Evolutionary conservation across 202 grass and related monocot genomes (phyloP), one percentile per base, ranked within the genome.

Genomic region (Zoysia matrella): DNA sequence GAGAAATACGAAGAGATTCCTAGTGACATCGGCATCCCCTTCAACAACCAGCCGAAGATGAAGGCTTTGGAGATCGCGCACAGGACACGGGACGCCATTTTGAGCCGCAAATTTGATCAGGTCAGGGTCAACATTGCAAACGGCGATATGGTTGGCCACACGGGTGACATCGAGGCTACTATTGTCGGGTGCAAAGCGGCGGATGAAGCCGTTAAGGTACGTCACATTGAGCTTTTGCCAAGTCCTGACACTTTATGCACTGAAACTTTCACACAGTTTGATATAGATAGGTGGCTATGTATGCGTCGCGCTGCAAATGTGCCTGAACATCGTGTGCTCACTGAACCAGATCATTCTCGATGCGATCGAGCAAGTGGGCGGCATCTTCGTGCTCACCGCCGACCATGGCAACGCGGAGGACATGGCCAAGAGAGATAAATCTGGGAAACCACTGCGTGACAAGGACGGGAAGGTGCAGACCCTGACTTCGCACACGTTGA

Each of bases 321-420:
- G 7, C 1, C 5, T 55, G 5, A 16, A 43, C 30, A 79, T 42
- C 0, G 6, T 9, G 4, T 52, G 8, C 11, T 41, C 11, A 36
- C 10, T 68, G 40, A 14, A 7, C 43, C 85, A 93, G 91, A 84
- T 94, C 1, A 82, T 94, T 62, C 65, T 91, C 3, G 77, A 89
- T 30, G 88, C 86, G 2, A 72, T 89, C 8, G 86, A 94, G 1
- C 76, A 91, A 86, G 69, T 82, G 14, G 88, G 80, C 11, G 88
- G 91, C 18, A 82, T 94, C 15, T 94, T 88, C 15, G 80, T 91
- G 14, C 80, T 91, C 22, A 94, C 80, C 0, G 80, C 92, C 0
- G 91, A 94, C 74, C 92, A 94, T 47, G 92, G 92, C n/a, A 94
- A 94, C 11, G 88, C 92, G 0, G 88, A 94, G 79, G 88, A 94